A percentile compares a stretch with the other conserved stretches of the same genome.
phyloP scores from a whole-genome alignment of 495 filamentous ascomycete genomes.

The Lineolata rhizophorae region DNA sequence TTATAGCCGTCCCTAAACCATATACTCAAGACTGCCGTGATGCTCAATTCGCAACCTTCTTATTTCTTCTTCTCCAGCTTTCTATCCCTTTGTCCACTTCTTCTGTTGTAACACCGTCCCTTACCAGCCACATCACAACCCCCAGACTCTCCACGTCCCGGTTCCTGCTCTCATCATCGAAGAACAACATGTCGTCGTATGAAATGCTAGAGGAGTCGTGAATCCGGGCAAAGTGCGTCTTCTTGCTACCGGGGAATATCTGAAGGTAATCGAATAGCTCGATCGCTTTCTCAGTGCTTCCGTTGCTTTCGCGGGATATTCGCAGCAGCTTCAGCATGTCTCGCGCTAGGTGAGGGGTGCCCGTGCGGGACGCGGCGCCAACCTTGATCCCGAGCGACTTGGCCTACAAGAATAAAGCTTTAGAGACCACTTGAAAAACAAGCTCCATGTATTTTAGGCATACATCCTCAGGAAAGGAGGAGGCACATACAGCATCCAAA shows the following conservation, averaged over 20 bases:
- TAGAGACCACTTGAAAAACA: too few relatives aligned
- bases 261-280: conserved; percentile 71
- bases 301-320: conserved; percentile 24
- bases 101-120: conserved; percentile 53
- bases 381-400: conserved; percentile 31
- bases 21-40: too few relatives aligned
- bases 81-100: conserved; percentile 63
- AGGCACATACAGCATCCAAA: conserved; percentile 35
- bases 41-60: too few relatives aligned
- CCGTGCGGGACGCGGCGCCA: conserved; percentile 64
- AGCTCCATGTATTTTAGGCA: too few relatives aligned
- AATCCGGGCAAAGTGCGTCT: conserved; percentile 57
- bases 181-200: conserved; percentile 32
- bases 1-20: too few relatives aligned
- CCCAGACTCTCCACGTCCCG: conserved; percentile 11
- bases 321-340: conserved; percentile 60
- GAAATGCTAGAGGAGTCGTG: conserved; percentile 39
- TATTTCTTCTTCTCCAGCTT: conserved; percentile 58
- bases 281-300: conserved; percentile 22
- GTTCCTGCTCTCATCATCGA: neutral
- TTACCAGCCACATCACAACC: conserved; percentile 61
- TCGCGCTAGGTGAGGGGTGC: conserved; percentile 54
- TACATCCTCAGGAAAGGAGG: too few relatives aligned
- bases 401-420: too few relatives aligned
- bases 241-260: conserved; percentile 79